Evolutionary conservation across 179 eudicot genomes (phyloP).

Genomic region (Beta corolliflora): DNA sequence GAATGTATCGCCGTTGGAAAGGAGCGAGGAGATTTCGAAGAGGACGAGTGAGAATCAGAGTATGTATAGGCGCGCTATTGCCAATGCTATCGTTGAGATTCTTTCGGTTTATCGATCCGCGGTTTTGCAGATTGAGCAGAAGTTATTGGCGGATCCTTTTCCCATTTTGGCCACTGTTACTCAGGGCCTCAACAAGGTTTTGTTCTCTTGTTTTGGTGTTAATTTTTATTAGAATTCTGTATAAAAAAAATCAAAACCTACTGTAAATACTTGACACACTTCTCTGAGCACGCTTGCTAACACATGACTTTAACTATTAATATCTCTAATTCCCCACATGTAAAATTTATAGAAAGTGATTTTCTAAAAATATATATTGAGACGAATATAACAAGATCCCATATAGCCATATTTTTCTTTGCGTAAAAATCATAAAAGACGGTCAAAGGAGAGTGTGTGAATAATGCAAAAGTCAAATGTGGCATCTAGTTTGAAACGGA

Average conservation of each 20-base stretch:
- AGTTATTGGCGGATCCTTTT: slow-evolving; percentile 76
- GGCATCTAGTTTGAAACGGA: neutral
- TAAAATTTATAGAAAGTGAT: too few species aligned
- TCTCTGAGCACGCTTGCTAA: too few species aligned
- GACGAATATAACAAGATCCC: too few species aligned
- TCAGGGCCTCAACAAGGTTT: slow-evolving; percentile 94
- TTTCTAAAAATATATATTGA: too few species aligned
- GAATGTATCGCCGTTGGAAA: slow-evolving; percentile 43
- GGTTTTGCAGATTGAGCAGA: slow-evolving; percentile 92
- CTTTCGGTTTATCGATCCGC: slow-evolving; percentile 91
- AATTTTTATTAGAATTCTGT: neutral
- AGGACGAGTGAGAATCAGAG: slow-evolving; percentile 61
- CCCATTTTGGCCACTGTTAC: slow-evolving; percentile 88
- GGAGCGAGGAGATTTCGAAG: slow-evolving; percentile 47
- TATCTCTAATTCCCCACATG: too few species aligned
- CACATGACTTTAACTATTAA: too few species aligned
- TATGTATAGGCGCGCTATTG: slow-evolving; percentile 83
- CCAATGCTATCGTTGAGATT: slow-evolving; percentile 92
- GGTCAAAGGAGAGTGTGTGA: too few species aligned
- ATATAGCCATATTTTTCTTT: too few species aligned
- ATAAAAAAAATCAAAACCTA: too few species aligned
- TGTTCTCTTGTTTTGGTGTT: neutral
- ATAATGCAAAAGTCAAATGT: too few species aligned
- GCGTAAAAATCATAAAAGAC: too few species aligned
- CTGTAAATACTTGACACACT: too few species aligned